phyloP scores from a whole-genome alignment of 441 rosid genomes.

The Populus hybrid region DNA sequence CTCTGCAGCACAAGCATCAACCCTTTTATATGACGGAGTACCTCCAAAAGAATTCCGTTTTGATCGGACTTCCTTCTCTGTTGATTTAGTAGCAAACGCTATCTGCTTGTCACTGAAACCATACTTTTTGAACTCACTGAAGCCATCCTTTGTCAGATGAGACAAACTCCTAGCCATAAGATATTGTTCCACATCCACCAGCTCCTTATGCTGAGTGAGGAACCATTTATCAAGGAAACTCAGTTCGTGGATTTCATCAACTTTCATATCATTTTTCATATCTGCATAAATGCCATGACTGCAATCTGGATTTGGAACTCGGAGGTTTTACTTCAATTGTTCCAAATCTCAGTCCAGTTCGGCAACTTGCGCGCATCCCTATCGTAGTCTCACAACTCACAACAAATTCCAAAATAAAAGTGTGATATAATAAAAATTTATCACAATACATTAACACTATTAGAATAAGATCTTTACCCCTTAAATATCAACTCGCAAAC shows the following conservation, averaged over 20 bases:
- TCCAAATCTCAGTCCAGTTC: slow-evolving; percentile 97
- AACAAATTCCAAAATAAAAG: too few species aligned
- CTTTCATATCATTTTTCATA: slow-evolving; percentile 92
- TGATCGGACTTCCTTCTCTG: slow-evolving; percentile 75
- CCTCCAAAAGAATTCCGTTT: slow-evolving; percentile 66
- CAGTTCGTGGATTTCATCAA: slow-evolving; percentile 72
- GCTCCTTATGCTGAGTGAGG: slow-evolving; percentile 78
- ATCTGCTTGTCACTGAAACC: slow-evolving; percentile 96
- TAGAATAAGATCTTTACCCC: too few species aligned
- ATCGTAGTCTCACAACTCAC: slow-evolving; percentile 23
- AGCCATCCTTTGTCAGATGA: slow-evolving; percentile 71
- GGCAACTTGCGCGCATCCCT: slow-evolving; percentile 80
- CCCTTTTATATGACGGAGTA: slow-evolving; percentile 82
- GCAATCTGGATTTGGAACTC: slow-evolving; percentile 87
- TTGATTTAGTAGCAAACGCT: slow-evolving; percentile 81
- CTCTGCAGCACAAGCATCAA: slow-evolving; percentile 99
- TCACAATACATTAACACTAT: too few species aligned
- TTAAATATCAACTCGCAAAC: too few species aligned
- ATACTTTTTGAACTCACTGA: slow-evolving; percentile 69
- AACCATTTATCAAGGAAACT: slow-evolving; percentile 92
- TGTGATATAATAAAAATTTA: too few species aligned
- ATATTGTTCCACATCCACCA: slow-evolving; percentile 86
- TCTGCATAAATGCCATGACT: slow-evolving; percentile 85
- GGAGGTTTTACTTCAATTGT: slow-evolving; percentile 71
- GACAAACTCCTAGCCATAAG: slow-evolving; percentile 56